Base-by-base conservation (phyloP, 2,329 filamentous ascomycete genomes). In the Eurotiales sp. region DNA sequence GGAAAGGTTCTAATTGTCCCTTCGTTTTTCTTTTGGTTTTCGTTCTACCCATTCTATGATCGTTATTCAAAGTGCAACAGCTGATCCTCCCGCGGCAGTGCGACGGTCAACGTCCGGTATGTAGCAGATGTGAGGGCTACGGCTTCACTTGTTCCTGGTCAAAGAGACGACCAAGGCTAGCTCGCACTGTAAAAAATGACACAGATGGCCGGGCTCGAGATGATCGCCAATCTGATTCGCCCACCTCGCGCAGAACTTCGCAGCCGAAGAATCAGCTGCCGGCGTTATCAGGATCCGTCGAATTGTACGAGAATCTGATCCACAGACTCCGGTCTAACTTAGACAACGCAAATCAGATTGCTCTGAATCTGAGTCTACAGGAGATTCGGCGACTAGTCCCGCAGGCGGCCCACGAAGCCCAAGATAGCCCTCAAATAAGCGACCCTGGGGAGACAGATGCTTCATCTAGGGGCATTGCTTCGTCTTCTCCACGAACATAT, bases 111-210 rank as follows among this genome's bases (percentile, higher is more conserved):
- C 60, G 56, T 45, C 62, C 61, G 12, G 51, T 58, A 3, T 66
- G 63, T 49, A 52, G 55, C 19, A 57, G 61, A 25, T 64, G 63
- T 50, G 52, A 56, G 21, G 63, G 62, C 32, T 66, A 64, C 46
- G 59, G 60, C 2, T 64, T 63, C 52, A 32, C 42, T 12, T 65
- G 63, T 52, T 50, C 22, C 37, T 66, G 62, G 63, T 53, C 56
- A 1, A 45, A 52, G 10, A 53, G 50, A 53, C 57, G 47, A 48
- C 6, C 25, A 29, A 29, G 25, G 25, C 25, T 11, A 29, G 25
- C 25, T 29, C 54, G 53, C 34, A 23, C 40, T 49, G 10, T 4
- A 32, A 37, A 44, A 15, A 15, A 19, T n/a, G 41, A 51, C 19
- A n/a, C 19, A 25, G 30, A 23, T 21, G 54, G 44, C 40, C 15